phyloP scores from a whole-genome alignment of 495 filamentous ascomycete species.

The Tirmania nivea region DNA sequence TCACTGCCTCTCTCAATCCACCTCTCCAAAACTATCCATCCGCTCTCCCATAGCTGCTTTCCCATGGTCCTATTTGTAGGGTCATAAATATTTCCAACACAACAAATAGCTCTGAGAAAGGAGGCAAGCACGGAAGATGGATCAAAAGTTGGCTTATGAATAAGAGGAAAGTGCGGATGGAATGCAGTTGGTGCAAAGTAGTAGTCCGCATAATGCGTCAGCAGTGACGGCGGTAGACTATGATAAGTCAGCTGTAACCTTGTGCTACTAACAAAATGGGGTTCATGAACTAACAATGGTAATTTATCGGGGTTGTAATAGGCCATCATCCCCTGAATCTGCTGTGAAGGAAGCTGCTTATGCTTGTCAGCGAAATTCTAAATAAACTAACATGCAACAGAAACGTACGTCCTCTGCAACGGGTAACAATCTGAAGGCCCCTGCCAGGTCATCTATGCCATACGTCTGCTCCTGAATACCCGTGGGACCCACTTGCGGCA shows the following conservation, averaged over 20 bases:
- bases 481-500: not conserved
- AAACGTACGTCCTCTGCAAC: slow-evolving; percentile 10
- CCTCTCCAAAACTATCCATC: slow-evolving; percentile 14
- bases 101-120: slow-evolving; percentile 15
- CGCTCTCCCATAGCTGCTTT: slow-evolving; percentile 15
- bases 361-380: not conserved
- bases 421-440: slow-evolving; percentile 4
- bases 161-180: slow-evolving; percentile 12
- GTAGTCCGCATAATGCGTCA: slow-evolving; percentile 15
- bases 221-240: slow-evolving; percentile 12
- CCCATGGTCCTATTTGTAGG: slow-evolving; percentile 15
- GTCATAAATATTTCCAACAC: slow-evolving; percentile 11
- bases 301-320: slow-evolving; percentile 13
- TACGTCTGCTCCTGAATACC: not conserved
- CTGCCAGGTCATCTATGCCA: not conserved
- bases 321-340: slow-evolving; percentile 5
- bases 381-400: not conserved
- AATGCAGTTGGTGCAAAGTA: slow-evolving; percentile 15
- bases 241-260: not conserved
- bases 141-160: slow-evolving; percentile 15
- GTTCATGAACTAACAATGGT: slow-evolving; percentile 8
- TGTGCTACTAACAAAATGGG: not conserved
- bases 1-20: slow-evolving; percentile 15
- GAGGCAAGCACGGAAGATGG: slow-evolving; percentile 12
- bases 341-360: not conserved